Percentiles rank a stretch among this genome's conserved stretches.
These are phyloP conservation scores for Beauveria sp. DNA, from an alignment of 2,329 filamentous ascomycete genomes.

Conservation along the genomic window DNA sequence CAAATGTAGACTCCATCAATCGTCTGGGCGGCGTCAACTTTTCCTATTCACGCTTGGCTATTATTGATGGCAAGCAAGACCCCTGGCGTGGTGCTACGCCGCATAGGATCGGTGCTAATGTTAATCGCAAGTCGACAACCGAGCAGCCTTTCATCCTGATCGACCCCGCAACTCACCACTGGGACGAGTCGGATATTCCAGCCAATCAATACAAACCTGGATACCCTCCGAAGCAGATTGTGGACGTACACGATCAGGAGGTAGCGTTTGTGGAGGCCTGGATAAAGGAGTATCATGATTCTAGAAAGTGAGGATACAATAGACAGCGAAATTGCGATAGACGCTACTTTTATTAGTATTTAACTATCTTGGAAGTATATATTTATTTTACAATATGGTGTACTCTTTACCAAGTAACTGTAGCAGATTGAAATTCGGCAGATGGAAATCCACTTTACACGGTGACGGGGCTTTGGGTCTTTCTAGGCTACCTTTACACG, in stretches of 20 bases:
- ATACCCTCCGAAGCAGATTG: slow-evolving; percentile 52
- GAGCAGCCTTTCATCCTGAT: slow-evolving; percentile 69
- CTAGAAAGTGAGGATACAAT: not conserved
- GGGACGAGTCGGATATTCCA: slow-evolving; percentile 61
- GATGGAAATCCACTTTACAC: too few species aligned
- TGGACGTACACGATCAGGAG: slow-evolving; percentile 51
- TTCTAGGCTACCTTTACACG: too few species aligned
- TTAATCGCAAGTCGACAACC: slow-evolving; percentile 48
- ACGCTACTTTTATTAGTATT: too few species aligned
- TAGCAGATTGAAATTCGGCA: too few species aligned
- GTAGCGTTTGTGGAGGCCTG: slow-evolving; percentile 57
- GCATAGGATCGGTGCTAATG: slow-evolving; percentile 50
- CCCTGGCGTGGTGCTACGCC: slow-evolving; percentile 73
- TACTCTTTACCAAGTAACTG: too few species aligned
- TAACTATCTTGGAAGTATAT: too few species aligned
- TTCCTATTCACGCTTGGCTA: slow-evolving; percentile 64
- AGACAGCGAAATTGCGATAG: not conserved
- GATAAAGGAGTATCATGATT: slow-evolving; percentile 50
- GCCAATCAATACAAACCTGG: slow-evolving; percentile 51
- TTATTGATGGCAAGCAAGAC: slow-evolving; percentile 70
- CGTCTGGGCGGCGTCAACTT: slow-evolving; percentile 68
- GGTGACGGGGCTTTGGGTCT: too few species aligned
- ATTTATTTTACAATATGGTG: too few species aligned
- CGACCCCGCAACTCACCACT: slow-evolving; percentile 67
- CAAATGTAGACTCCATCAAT: slow-evolving; percentile 63